Evolutionary conservation across 208 protist genomes (phyloP).

Genomic region (Trypanosoma caninum): DNA sequence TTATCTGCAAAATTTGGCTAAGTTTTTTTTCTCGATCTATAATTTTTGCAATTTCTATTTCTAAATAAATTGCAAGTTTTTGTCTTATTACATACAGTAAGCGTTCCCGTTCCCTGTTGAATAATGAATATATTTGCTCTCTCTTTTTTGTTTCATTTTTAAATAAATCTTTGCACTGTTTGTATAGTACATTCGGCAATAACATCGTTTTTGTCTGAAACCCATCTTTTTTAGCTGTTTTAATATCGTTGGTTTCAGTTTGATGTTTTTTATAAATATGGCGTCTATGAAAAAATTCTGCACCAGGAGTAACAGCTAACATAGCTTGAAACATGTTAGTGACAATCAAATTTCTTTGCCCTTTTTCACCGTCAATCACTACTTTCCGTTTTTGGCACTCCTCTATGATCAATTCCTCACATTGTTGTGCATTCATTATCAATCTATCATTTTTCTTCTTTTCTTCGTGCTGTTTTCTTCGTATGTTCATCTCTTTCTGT

Average conservation of each 20-base stretch:
- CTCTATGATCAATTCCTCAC: not conserved
- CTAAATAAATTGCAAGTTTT: not conserved
- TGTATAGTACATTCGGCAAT: not conserved
- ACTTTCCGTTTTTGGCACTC: constrained; percentile 4
- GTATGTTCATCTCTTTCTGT: not conserved
- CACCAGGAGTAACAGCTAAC: constrained; percentile 9
- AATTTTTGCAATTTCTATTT: not conserved
- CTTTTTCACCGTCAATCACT: not conserved
- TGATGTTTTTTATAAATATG: constrained; percentile 27
- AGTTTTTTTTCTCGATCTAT: not conserved
- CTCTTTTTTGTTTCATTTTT: constrained; percentile 18
- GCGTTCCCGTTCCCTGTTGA: too few relatives aligned
- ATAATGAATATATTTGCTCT: constrained; percentile 12
- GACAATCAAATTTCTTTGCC: not conserved
- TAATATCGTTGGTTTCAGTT: constrained; percentile 11
- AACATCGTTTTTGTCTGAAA: constrained; percentile 16
- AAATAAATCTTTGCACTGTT: constrained; percentile 5
- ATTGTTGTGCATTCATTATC: not conserved
- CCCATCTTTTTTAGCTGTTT: not conserved
- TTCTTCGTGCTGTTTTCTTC: not conserved
- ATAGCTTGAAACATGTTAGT: not conserved
- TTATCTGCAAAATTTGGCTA: not conserved
- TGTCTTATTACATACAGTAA: too few relatives aligned
- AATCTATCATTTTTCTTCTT: not conserved
- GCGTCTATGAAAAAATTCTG: constrained; percentile 27